Base-by-base conservation (phyloP, 129 eudicot species). In the Saposhnikovia divaricata region DNA sequence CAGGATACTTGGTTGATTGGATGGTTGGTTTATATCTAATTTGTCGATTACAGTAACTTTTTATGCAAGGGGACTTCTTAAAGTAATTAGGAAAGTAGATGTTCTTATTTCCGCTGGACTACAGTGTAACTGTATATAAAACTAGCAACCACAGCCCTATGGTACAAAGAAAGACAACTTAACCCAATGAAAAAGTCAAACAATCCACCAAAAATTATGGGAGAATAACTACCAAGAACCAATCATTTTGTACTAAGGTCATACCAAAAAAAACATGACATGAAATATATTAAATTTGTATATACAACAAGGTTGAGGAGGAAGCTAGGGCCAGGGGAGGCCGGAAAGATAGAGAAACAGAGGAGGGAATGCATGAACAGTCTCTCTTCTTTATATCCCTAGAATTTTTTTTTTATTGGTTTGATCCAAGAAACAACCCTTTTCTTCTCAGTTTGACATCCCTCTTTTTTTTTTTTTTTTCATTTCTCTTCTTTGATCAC, bases 321-420 rank as follows among this genome's bases (percentile, higher is more conserved):
- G 40, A 11, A 8, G 34, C 34, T 8, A 42, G 51, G 28, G 34
- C 9, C 2, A 23, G 5, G 12, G 50, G 51, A 73, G 34, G 53
- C 53, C 34, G 37, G 34, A 39, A 43, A 51, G 13, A 18, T 42
- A 81, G 79, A 83, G 78, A 72, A 13, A 77, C 63, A 78, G 15
- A 61, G 71, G 88, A 45, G 50, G 80, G 66, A 47, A n/a, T 72
- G 85, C 76, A 74, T 4, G 55, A 74, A 68, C 81, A 65, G 75
- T 78, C 15, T 46, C 15, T 78, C 76, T 87, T 46, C 50, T 46
- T 81, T 79, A 79, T 25, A 70, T 84, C 83, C 84, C 81, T 83
- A 18, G 51, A 43, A 72, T 10, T 1, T 45, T 23, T 39, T 13
- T 6, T 19, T 53, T 44, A 9, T 44, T 8, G 10, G 10, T 44